These are phyloP conservation scores for Solanum hybrid DNA, from an alignment of 305 asterid genomes.

Conservation along the genomic window DNA sequence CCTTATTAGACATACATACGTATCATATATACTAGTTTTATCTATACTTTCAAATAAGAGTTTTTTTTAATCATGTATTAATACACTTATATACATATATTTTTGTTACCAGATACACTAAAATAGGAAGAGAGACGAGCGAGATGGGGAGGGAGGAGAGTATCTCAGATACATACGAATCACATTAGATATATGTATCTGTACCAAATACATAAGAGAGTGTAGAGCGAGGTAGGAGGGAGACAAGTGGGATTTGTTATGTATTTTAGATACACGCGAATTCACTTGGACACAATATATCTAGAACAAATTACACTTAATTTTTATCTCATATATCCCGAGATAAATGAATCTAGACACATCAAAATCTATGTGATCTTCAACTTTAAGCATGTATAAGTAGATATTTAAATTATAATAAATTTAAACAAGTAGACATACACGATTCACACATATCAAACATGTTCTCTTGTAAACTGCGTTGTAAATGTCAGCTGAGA, in stretches of 20 bases:
- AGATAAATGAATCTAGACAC: background rate
- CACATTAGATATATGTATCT: no score
- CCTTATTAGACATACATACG: no score
- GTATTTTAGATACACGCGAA: background rate
- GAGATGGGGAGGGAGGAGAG: background rate
- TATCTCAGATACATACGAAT: no score
- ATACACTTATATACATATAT: background rate
- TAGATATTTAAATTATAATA: background rate
- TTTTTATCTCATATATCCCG: background rate
- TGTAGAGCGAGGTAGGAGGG: background rate
- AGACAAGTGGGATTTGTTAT: background rate
- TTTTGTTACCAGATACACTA: no score
- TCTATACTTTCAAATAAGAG: no score
- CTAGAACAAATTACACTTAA: background rate
- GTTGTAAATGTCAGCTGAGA: no score
- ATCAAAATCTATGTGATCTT: background rate
- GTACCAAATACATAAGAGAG: background rate
- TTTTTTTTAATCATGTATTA: no score
- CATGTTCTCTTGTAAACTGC: no score
- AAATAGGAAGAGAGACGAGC: background rate
- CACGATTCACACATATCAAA: fast-evolving
- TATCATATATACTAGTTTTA: no score
- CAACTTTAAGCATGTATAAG: background rate
- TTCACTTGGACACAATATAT: no score
- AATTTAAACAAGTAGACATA: no score